Percentiles rank a stretch among this genome's conserved stretches.
phyloP scores from a whole-genome alignment of 306 rosid species.

The Medicago arabica region DNA sequence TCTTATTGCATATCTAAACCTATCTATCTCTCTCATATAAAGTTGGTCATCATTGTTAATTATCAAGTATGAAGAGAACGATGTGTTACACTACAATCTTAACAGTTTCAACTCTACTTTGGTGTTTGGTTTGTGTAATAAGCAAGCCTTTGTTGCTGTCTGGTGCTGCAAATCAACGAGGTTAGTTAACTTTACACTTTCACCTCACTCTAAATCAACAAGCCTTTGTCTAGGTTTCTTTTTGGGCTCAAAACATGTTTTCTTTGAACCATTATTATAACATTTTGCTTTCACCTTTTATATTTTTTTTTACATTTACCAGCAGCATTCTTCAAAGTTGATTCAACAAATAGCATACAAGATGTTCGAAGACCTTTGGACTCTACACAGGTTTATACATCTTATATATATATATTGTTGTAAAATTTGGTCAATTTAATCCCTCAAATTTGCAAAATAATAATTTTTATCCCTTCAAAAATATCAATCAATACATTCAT shows the following conservation, averaged over 20 bases:
- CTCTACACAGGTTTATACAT: conserved; percentile 28
- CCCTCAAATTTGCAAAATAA: too few species aligned
- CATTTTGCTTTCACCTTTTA: not conserved
- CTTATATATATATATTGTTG: too few species aligned
- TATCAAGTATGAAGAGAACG: not conserved
- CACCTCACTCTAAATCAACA: not conserved
- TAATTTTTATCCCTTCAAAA: too few species aligned
- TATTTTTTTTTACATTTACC: not conserved
- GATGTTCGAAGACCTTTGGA: conserved; percentile 21
- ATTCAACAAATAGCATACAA: conserved; percentile 26
- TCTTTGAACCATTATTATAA: not conserved
- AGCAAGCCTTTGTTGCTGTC: conserved; percentile 9
- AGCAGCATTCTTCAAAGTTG: conserved; percentile 35
- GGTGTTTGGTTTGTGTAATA: not conserved
- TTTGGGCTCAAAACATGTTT: not conserved
- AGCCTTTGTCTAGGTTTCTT: too few species aligned
- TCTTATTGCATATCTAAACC: not conserved
- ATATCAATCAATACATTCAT: too few species aligned
- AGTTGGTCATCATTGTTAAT: not conserved
- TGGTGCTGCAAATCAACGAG: conserved; percentile 47
- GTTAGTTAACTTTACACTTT: conserved; percentile 36
- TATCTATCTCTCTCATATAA: not conserved
- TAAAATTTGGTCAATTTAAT: too few species aligned
- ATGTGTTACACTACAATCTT: not conserved
- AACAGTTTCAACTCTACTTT: not conserved